Evolutionary conservation across 768 basidiomycete species (phyloP), one percentile per base, ranked within the genome.

Genomic region (Leucocoprinus leucothites): DNA sequence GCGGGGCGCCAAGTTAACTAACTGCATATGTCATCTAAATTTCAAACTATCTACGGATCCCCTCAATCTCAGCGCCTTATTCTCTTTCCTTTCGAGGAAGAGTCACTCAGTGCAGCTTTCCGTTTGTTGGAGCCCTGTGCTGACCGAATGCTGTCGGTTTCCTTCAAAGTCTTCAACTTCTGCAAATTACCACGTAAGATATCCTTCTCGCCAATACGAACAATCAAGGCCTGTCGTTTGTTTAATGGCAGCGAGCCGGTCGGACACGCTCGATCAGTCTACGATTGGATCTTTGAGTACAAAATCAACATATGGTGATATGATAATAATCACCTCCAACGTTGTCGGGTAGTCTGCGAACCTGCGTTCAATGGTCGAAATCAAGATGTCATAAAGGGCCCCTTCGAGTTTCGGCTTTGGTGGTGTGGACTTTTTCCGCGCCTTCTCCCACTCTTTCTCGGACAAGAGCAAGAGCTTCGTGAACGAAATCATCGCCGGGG

Each of bases 181-280:
- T 60, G 52, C 26, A 71, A 50, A n/a, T 60, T 53, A 7, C 60
- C 64, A 7, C 60, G 52, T 51, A 94, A 63, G 11, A 94, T 84
- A 21, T 79, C 71, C 70, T 93, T 93, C 72, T 95, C 93, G 3
- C 90, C 89, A 9, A 91, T 65, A 34, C 93, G 79, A 11, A 94
- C 90, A 44, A 89, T 70, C 7, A 86, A 64, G 1, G 93, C 92
- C 56, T 85, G 74, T 56, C 73, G 74, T 62, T 75, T 79, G 60
- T 84, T 82, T 50, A 71, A 54, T 3, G 75, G 53, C 1, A 81
- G 64, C n/a, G 52, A 54, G 14, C 59, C 63, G 19, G 78, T 67
- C 3, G 84, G 67, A 9, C 57, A 52, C 53, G 76, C 74, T 50
- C 89, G 84, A 41, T 85, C 82, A 73, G 84, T 65, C 73, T 49